Evolutionary conservation across 2,329 filamentous ascomycete species (phyloP).

Genomic region (Sarocladiaceae sp.): DNA sequence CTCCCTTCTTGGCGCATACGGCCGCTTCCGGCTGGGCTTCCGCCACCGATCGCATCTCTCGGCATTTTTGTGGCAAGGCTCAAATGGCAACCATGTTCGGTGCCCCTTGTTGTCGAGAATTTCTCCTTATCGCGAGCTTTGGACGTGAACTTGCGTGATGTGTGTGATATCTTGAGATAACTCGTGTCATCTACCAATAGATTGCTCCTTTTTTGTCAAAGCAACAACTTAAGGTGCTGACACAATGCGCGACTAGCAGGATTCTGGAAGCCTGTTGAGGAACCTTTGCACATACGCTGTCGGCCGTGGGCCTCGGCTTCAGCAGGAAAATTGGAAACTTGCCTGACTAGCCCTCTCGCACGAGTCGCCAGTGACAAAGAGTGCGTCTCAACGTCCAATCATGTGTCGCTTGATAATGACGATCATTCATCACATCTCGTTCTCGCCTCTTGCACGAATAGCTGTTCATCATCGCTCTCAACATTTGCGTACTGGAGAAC

Average conservation of each 20-base stretch:
- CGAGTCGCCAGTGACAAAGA: neutral
- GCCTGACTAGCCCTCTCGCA: neutral
- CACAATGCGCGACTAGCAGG: neutral
- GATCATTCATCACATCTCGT: neutral
- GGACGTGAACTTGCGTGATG: neutral
- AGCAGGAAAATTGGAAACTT: neutral
- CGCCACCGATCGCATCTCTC: neutral
- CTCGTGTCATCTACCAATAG: neutral
- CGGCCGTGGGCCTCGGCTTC: neutral
- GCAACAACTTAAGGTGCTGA: neutral
- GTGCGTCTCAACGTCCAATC: neutral
- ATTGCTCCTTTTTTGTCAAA: neutral
- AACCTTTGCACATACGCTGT: neutral
- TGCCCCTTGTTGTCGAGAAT: too few species aligned
- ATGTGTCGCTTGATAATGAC: neutral
- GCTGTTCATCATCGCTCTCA: too few species aligned
- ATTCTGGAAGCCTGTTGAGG: slow-evolving; percentile 1
- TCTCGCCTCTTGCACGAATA: too few species aligned
- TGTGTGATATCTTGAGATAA: neutral
- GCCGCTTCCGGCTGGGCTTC: slow-evolving; percentile 7
- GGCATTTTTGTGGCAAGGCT: neutral
- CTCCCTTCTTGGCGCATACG: slow-evolving; percentile 3
- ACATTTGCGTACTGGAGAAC: too few species aligned
- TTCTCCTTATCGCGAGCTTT: neutral
- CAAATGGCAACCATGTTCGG: too few species aligned